Evolutionary conservation across 1,139 yeast genomes (phyloP).

Genomic region (Petasospora fabianii): DNA sequence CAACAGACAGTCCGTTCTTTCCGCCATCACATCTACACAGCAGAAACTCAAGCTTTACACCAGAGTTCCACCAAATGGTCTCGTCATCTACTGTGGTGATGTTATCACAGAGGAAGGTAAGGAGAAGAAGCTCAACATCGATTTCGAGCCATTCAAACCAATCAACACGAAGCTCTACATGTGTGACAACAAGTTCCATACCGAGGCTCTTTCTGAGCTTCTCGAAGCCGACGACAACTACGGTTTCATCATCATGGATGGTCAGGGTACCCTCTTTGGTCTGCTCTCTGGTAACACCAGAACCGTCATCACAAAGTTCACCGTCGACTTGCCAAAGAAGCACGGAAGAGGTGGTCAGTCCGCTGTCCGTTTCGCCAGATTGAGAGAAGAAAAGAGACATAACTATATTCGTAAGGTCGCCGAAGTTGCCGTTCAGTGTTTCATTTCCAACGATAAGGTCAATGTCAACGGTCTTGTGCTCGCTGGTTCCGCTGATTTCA

Average conservation of each 20-base stretch:
- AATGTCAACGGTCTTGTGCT: constrained; percentile 90
- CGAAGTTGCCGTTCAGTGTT: constrained; percentile 96
- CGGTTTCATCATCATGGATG: constrained; percentile 98
- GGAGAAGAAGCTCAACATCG: constrained; percentile 91
- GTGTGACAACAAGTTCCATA: constrained; percentile 98
- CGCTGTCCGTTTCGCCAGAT: constrained; percentile 96
- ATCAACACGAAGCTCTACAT: constrained; percentile 92
- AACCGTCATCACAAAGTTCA: constrained; percentile 91
- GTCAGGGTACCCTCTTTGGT: constrained; percentile 97
- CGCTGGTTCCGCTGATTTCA: constrained; percentile 99
- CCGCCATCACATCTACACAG: constrained; percentile 97
- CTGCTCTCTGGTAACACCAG: constrained; percentile 96
- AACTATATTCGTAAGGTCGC: constrained; percentile 97
- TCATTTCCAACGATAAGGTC: constrained; percentile 87
- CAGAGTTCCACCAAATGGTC: constrained; percentile 87
- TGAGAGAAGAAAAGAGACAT: constrained; percentile 98
- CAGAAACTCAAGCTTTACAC: constrained; percentile 89
- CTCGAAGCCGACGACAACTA: constrained; percentile 93
- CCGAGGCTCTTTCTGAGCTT: constrained; percentile 91
- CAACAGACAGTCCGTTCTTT: constrained; percentile 87
- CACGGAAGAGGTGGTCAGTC: constrained; percentile 99
- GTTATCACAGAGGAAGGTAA: constrained; percentile 96
- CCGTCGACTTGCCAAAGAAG: constrained; percentile 97
- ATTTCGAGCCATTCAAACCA: constrained; percentile 97
- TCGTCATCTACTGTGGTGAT: constrained; percentile 97